These are phyloP conservation scores for Choiromyces venosus DNA, from an alignment of 495 filamentous ascomycete species.

Conservation along the genomic window DNA sequence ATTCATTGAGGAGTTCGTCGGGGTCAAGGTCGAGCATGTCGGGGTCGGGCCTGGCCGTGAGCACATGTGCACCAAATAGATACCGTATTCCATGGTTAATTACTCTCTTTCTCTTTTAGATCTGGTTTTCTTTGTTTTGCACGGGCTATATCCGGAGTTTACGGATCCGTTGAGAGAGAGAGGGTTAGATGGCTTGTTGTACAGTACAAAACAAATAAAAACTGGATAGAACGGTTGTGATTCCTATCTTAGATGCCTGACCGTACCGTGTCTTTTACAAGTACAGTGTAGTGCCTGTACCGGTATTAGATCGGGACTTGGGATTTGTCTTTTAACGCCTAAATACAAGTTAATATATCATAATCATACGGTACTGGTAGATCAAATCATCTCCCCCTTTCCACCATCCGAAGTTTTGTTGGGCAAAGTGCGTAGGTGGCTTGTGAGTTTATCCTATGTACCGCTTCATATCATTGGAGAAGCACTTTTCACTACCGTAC, in stretches of 20 bases:
- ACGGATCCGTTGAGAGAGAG: not conserved
- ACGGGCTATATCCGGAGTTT: constrained; percentile 1
- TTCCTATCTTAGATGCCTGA: not conserved
- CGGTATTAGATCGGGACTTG: not conserved
- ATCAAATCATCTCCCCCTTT: too few relatives aligned
- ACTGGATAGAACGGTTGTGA: not conserved
- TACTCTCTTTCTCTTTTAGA: not conserved
- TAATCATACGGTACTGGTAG: too few relatives aligned
- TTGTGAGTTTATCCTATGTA: too few relatives aligned
- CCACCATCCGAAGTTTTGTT: too few relatives aligned
- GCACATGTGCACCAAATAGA: constrained; percentile 43
- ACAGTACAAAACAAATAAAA: not conserved
- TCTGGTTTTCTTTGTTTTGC: constrained; percentile 1
- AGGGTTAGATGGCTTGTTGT: not conserved
- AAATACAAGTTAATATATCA: too few relatives aligned
- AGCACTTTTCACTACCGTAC: too few relatives aligned
- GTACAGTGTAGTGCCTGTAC: too few relatives aligned
- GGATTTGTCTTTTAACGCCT: not conserved
- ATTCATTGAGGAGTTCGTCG: constrained; percentile 70
- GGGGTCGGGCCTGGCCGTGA: constrained; percentile 72
- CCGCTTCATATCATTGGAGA: too few relatives aligned
- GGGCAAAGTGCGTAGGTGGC: too few relatives aligned
- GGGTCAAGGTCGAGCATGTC: constrained; percentile 67
- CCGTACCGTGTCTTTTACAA: not conserved
- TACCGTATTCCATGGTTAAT: not conserved